Evolutionary conservation across 768 basidiomycete genomes (phyloP).

Genomic region (Mycena indigotica): DNA sequence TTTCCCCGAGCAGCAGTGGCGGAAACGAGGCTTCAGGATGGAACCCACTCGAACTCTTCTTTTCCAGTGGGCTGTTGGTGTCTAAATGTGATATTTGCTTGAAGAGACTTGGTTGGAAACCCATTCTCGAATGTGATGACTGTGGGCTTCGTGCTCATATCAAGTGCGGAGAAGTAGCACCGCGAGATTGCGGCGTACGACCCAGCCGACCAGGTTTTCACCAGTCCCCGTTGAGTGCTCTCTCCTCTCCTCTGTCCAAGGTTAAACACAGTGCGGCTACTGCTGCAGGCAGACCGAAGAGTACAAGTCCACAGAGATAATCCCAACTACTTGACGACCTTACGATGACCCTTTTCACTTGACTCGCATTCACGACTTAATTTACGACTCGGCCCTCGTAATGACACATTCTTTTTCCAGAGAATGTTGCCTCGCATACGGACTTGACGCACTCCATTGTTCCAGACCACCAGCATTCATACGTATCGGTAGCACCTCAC

Average conservation of each 20-base stretch:
- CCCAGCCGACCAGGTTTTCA: constrained; percentile 34
- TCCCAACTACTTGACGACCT: constrained; percentile 14
- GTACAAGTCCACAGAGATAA: constrained; percentile 27
- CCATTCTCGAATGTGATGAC: constrained; percentile 85
- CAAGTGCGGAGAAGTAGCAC: constrained; percentile 84
- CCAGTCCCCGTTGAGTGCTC: constrained; percentile 30
- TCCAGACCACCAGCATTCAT: constrained; percentile 3
- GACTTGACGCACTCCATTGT: constrained; percentile 7
- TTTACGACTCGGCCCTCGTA: constrained; percentile 9
- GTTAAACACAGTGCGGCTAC: constrained; percentile 39
- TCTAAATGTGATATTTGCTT: constrained; percentile 82
- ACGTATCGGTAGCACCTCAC: constrained; percentile 22
- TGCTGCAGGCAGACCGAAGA: constrained; percentile 29
- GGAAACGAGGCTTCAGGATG: constrained; percentile 46
- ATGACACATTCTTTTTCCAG: constrained; percentile 6
- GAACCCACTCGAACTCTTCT: constrained; percentile 80
- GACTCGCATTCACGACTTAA: constrained; percentile 11
- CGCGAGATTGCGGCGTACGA: constrained; percentile 74
- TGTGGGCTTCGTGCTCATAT: constrained; percentile 82
- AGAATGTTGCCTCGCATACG: constrained; percentile 14
- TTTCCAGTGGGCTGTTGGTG: constrained; percentile 69
- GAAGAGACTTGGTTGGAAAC: constrained; percentile 86
- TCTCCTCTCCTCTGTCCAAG: constrained; percentile 43
- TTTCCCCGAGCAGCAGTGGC: constrained; percentile 34
- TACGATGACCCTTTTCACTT: constrained; percentile 12